Evolutionary conservation across 192 early-diverging fungal genomes (phyloP).

Genomic region (Linnemannia exigua): DNA sequence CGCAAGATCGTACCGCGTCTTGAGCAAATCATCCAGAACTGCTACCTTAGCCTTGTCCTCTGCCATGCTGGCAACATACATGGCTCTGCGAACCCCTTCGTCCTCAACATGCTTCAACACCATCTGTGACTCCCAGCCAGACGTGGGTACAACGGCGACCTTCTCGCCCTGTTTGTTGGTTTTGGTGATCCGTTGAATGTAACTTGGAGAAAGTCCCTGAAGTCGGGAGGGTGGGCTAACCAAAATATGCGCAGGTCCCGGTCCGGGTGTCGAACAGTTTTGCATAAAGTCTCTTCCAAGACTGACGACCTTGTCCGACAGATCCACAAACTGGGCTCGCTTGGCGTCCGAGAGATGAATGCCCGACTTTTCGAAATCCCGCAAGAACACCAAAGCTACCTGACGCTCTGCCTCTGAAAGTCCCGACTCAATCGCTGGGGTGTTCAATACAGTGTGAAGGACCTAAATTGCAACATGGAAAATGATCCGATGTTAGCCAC

Average conservation of each 20-base stretch:
- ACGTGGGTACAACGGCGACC: constrained; percentile 70
- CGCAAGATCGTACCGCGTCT: constrained; percentile 80
- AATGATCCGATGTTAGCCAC: not conserved
- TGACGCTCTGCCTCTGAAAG: constrained; percentile 79
- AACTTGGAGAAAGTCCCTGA: constrained; percentile 53
- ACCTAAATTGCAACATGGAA: constrained; percentile 57
- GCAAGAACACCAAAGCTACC: constrained; percentile 85
- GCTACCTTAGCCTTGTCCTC: constrained; percentile 73
- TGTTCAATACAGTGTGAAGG: constrained; percentile 76
- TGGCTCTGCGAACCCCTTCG: constrained; percentile 73
- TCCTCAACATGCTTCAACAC: constrained; percentile 74
- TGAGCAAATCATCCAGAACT: constrained; percentile 81
- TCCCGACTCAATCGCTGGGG: constrained; percentile 62
- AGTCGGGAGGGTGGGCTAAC: constrained; percentile 56
- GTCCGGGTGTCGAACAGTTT: constrained; percentile 39
- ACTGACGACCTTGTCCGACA: constrained; percentile 88
- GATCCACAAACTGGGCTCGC: constrained; percentile 80
- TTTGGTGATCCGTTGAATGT: constrained; percentile 43
- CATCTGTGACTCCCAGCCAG: constrained; percentile 69
- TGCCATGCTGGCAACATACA: constrained; percentile 85
- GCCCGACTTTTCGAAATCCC: constrained; percentile 96
- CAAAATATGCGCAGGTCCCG: constrained; percentile 53
- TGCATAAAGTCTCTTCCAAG: constrained; percentile 83
- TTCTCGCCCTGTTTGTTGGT: constrained; percentile 52
- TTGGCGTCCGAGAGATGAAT: constrained; percentile 83